Evolutionary conservation across 495 filamentous ascomycete species (phyloP).

Genomic region (Apodospora peruviana): DNA sequence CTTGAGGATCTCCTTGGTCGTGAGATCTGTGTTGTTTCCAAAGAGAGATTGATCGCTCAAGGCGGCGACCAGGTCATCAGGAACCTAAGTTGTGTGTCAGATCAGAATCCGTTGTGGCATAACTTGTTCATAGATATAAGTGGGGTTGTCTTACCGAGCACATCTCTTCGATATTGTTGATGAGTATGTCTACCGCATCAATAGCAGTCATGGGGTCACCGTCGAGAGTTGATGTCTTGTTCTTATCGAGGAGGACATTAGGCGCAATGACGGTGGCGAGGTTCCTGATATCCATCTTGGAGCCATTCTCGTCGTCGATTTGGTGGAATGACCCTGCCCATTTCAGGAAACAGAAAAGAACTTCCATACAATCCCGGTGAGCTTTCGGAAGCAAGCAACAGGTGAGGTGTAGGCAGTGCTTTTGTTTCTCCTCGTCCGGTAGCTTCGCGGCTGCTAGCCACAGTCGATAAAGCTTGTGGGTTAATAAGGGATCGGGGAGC

Average conservation of each 20-base stretch:
- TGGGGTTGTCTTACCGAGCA: slow-evolving; percentile 92
- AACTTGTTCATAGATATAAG: too few relatives aligned
- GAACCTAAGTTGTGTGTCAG: slow-evolving; percentile 71
- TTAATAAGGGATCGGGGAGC: slow-evolving; percentile 90
- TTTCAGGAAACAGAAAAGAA: slow-evolving; percentile 93
- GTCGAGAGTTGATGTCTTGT: slow-evolving; percentile 59
- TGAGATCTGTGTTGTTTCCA: slow-evolving; percentile 75
- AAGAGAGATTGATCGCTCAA: slow-evolving; percentile 79
- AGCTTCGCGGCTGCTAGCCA: slow-evolving; percentile 90
- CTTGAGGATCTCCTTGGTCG: slow-evolving; percentile 94
- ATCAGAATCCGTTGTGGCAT: too few relatives aligned
- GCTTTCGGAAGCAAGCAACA: slow-evolving; percentile 91
- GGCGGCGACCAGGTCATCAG: slow-evolving; percentile 81
- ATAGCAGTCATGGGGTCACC: slow-evolving; percentile 86
- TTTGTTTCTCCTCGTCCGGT: slow-evolving; percentile 73
- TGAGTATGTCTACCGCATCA: slow-evolving; percentile 81
- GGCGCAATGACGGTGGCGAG: slow-evolving; percentile 97
- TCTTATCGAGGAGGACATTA: slow-evolving; percentile 79
- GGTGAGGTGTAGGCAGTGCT: slow-evolving; percentile 80
- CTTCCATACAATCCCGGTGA: slow-evolving; percentile 91
- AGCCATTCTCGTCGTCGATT: slow-evolving; percentile 85
- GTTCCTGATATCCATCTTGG: slow-evolving; percentile 99
- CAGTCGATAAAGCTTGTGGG: slow-evolving; percentile 87
- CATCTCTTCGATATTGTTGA: slow-evolving; percentile 92
- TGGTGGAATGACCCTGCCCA: slow-evolving; percentile 97